A percentile compares a stretch with the other conserved stretches of the same genome.
Conservation (phyloP, 371 early-diverging fungal species). For the Rhizopus arrhizus region DNA sequence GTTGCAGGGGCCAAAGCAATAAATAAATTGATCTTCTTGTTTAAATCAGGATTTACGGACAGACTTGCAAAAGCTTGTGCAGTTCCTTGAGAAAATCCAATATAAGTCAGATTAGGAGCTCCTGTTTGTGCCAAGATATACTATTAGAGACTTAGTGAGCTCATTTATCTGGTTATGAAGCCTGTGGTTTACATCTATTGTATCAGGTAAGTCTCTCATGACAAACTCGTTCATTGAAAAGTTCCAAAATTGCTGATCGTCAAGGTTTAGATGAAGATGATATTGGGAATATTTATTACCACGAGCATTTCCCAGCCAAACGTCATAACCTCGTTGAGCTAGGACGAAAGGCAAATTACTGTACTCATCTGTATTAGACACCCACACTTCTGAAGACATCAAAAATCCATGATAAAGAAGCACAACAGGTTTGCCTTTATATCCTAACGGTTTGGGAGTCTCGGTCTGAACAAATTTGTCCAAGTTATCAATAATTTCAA, state of each 20-base stretch:
- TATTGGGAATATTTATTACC: slow-evolving; percentile 95
- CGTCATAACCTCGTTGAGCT: slow-evolving; percentile 90
- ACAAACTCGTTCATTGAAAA: slow-evolving; percentile 93
- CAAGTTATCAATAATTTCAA: slow-evolving; percentile 40
- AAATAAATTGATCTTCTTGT: slow-evolving; percentile 82
- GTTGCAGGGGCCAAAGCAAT: slow-evolving; percentile 93
- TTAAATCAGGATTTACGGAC: slow-evolving; percentile 77
- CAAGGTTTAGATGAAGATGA: slow-evolving; percentile 70
- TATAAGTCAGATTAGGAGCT: slow-evolving; percentile 78
- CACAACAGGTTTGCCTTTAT: slow-evolving; percentile 75
- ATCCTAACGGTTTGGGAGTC: slow-evolving; percentile 16
- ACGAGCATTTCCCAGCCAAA: slow-evolving; percentile 96
- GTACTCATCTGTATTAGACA: slow-evolving; percentile 75
- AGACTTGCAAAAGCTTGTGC: slow-evolving; percentile 91
- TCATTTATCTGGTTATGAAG: neutral
- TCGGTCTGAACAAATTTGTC: slow-evolving; percentile 31
- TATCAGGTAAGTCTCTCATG: slow-evolving; percentile 82
- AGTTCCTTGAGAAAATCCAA: slow-evolving; percentile 96
- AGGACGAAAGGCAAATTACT: slow-evolving; percentile 73
- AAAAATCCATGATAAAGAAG: slow-evolving; percentile 94
- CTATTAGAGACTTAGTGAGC: slow-evolving; percentile 27
- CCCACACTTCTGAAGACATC: slow-evolving; percentile 92
- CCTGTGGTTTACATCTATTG: slow-evolving; percentile 67
- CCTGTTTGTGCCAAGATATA: slow-evolving; percentile 85
- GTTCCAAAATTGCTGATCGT: slow-evolving; percentile 86